Evolutionary conservation across 441 rosid genomes (phyloP), one percentile per base, ranked within the genome.

Genomic region (Codiaeum variegatum): DNA sequence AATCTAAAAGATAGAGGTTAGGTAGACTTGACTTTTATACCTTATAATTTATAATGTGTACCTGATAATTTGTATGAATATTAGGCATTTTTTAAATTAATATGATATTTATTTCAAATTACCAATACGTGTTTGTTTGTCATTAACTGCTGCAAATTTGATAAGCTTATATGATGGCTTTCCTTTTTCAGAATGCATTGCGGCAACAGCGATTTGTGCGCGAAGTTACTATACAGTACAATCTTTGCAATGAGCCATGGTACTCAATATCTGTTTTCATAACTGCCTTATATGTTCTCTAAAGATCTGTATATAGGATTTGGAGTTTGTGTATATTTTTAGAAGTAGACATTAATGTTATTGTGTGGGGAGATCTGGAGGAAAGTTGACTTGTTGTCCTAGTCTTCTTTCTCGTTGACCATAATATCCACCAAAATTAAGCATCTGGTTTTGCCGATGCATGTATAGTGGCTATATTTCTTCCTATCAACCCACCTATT

Each of bases 241-340:
- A 93, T 78, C 96, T 95, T 77, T 95, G 99, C 88, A 91, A 95
- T 83, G 99, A 95, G 81, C 99, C 99, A 52, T 95, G 98, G 99
- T 95, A 92, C 52, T 75, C 71, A 69, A 78, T 59, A 75, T 44
- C 61, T 40, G 29, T 52, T 67, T 64, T 79, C 10, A 61, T 62
- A 38, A 46, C 62, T 44, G 26, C 12, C 44, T 3, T 68, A 23
- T 15, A n/a, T 66, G 31, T 26, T 49, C 16, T 49, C 23, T 40
- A 60, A 21, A 28, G 47, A 75, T 70, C 67, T 62, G 24, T 64
- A 51, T 10, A 36, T 38, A 51, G 55, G 52, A 36, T 46, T 59
- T 76, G 73, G 24, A 62, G 63, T 71, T 58, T 69, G 61, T 61
- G 21, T 55, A 23, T 42, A 44, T 46, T 61, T 21, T 67, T 69